Percentiles rank a stretch among this genome's conserved stretches.
These are phyloP conservation scores for Sporothrix phasma DNA, from an alignment of 2,329 filamentous ascomycete genomes.

Conservation along the genomic window DNA sequence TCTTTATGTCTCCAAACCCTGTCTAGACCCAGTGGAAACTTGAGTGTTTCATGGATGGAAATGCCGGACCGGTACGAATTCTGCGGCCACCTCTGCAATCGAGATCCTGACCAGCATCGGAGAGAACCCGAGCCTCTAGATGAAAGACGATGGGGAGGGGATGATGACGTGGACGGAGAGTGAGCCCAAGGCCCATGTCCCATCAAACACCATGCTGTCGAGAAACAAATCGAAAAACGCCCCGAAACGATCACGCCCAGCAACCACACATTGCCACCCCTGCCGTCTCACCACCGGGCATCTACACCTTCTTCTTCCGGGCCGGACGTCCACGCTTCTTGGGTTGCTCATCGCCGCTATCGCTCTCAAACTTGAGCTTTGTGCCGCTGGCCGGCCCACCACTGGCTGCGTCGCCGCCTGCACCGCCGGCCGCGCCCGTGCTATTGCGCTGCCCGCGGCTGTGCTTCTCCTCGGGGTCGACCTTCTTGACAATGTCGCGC, in stretches of 20 bases:
- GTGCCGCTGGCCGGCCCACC: constrained; percentile 3
- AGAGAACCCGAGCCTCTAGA: not conserved
- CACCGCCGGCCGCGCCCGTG: constrained; percentile 37
- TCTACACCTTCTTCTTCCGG: constrained; percentile 39
- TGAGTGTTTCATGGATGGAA: not conserved
- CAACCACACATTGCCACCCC: not conserved
- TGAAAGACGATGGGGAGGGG: not conserved
- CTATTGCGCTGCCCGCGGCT: constrained; percentile 38
- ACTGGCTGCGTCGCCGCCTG: not conserved
- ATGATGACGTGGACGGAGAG: not conserved
- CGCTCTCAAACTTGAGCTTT: constrained; percentile 19
- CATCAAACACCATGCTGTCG: not conserved
- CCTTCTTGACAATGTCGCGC: constrained; percentile 77
- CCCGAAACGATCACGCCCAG: not conserved
- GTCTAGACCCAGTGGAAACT: not conserved
- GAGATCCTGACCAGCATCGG: not conserved
- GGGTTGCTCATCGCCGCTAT: constrained; percentile 29
- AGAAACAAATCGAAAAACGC: not conserved
- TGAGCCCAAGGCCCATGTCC: not conserved
- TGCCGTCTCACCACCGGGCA: constrained; percentile 18
- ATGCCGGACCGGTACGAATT: not conserved
- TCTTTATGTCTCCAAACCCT: too few species aligned
- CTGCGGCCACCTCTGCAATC: too few species aligned
- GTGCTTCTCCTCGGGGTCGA: constrained; percentile 48
- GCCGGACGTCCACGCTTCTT: constrained; percentile 24